Evolutionary conservation across 768 basidiomycete genomes (phyloP), one percentile per base, ranked within the genome.

Genomic region (Gloeophyllum trabeum): DNA sequence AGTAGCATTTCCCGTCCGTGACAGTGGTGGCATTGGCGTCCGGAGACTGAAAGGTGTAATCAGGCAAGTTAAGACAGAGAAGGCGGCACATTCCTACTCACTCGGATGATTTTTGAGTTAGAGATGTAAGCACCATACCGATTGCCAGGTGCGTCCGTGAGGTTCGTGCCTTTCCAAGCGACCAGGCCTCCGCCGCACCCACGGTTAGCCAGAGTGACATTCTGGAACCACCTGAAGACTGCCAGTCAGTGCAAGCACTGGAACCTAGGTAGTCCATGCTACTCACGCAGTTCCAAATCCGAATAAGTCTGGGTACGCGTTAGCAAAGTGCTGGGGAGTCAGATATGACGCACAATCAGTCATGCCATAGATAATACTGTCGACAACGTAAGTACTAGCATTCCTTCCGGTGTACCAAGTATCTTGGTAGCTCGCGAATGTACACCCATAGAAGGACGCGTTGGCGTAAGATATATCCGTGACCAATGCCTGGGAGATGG

Each of bases 391-490:
- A 0, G 76, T 76, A 54, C 67, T 73, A 3, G 64, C 72, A 39
- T 69, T 77, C 2, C 65, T 59, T 0, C 80, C 80, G 0, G 76
- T 73, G 50, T 75, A 79, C 71, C 75, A 77, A 0, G 80, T 81
- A 49, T 79, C 77, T 52, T 81, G 76, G 46, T 65, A 79, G 49
- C 74, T 76, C 1, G 73, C 64, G 48, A 77, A 78, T 1, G 71
- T 63, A 47, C 75, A 78, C 0, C 72, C 74, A 47, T 78, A 80
- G 55, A 81, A 81, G 1, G 78, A 79, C 5, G 77, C 76, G 43
- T 81, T 81, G 3, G 77, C 70, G 46, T 79, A 76, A 1, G 72
- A 75, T 21, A 80, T 72, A 44, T 75, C 71, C 3, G 72, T 76
- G 20, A 73, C 76, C 6, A 81, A 60, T 1, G 80, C 79, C 51